Evolutionary conservation across 2,329 filamentous ascomycete genomes (phyloP).

Genomic region (Chaetomium sp.): DNA sequence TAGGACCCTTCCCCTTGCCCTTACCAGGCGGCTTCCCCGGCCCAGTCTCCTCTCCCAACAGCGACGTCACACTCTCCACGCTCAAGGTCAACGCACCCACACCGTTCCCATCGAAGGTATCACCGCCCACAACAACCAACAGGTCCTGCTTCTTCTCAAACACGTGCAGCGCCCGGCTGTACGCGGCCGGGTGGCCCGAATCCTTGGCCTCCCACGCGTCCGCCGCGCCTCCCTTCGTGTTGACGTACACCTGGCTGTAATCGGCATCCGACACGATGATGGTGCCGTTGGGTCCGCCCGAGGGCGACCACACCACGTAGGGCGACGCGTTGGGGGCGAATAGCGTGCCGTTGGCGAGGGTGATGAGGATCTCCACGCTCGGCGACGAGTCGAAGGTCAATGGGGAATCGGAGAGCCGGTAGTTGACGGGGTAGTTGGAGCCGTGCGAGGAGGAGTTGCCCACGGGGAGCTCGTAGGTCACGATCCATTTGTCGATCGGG

Average conservation of each 20-base stretch:
- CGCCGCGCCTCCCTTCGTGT: constrained; percentile 34
- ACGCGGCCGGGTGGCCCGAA: constrained; percentile 22
- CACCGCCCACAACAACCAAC: constrained; percentile 31
- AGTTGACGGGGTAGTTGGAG: constrained; percentile 38
- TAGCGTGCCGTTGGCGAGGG: constrained; percentile 21
- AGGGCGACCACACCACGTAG: constrained; percentile 38
- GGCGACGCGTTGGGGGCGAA: constrained; percentile 34
- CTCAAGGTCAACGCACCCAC: constrained; percentile 4
- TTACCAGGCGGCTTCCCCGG: too few relatives aligned
- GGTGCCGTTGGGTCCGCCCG: constrained; percentile 38
- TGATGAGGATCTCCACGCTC: constrained; percentile 27
- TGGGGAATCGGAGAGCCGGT: constrained; percentile 36
- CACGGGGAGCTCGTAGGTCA: constrained; percentile 30
- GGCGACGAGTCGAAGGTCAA: constrained; percentile 30
- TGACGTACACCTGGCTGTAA: constrained; percentile 35
- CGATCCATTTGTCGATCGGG: constrained; percentile 21
- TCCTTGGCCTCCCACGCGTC: constrained; percentile 33
- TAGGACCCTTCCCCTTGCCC: too few relatives aligned
- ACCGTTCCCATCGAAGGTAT: constrained; percentile 18
- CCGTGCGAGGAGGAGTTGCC: constrained; percentile 26
- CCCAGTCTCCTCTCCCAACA: too few relatives aligned
- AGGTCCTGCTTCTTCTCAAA: constrained; percentile 21
- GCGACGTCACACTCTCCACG: background rate
- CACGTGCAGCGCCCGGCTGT: constrained; percentile 26
- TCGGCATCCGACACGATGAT: constrained; percentile 37